Base-by-base conservation (phyloP, 148 eudicot genomes). In the Nepenthes mirabilis region DNA sequence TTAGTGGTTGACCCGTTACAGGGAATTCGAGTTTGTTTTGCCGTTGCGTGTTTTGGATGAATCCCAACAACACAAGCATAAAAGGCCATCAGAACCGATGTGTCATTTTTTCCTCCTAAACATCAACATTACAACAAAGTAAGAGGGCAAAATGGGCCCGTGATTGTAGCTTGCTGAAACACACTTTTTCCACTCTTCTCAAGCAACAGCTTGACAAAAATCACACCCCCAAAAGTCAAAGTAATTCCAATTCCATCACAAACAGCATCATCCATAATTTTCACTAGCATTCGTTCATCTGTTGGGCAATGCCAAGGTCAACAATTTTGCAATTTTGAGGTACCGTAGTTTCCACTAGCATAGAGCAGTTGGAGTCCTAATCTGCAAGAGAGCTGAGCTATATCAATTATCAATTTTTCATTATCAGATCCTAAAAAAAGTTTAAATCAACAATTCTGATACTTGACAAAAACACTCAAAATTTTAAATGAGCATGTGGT, bases 131-230 rank as follows among this genome's bases (percentile, higher is more conserved):
- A 33, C 36, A 5, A 6, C 37, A 43, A 14, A 34, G 14, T 37
- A 11, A 60, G 40, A 3, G 5, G 37, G 55, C 14, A 37, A 59
- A 43, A 54, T 37, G 37, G 11, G 36, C 62, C 45, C 14, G 43
- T 60, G 37, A 14, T 23, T 63, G 43, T 68, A 87, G 93, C 95
- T 91, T 91, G 65, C 75, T 72, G 71, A 91, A 91, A 75, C 81
- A 67, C 60, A 87, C 69, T 50, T 71, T 87, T 0, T 59, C 97
- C 97, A 67, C 57, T 54, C 57, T 54, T 54, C 57, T 54, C 34
- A 33, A 54, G 57, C 57, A 54, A 54, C 11, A 34, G 2, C 35
- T 54, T 54, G 10, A 54, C 57, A 54, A 54, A 54, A 54, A n/a
- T 34, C 14, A 54, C 57, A n/a, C 34, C 57, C 9, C 35, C 57